Evolutionary conservation across 495 filamentous ascomycete species (phyloP), one percentile per base, ranked within the genome.

Genomic region (Bombardia bombarda): DNA sequence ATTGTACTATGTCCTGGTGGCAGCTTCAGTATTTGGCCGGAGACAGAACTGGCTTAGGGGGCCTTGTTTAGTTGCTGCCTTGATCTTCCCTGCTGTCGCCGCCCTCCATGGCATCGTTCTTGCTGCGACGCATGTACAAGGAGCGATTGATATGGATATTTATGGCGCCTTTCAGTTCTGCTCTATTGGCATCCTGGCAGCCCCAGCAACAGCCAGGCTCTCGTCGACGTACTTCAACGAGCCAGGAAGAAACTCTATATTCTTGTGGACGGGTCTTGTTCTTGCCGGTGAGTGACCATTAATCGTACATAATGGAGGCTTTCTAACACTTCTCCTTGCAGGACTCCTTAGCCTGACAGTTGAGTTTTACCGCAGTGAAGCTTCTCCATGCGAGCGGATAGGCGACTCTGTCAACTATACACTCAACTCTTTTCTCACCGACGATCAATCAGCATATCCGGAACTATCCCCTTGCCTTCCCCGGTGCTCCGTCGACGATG

Each of bases 111-210:
- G 58, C 7, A 72, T 82, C 48, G 73, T 77, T 18, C 66, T 82
- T 5, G 73, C 75, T 1, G 58, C 64, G 3, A 23, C 76, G 19
- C 75, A 80, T 53, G 55, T 68, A 21, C 26, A 38, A 78, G 75
- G 60, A 22, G 77, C 74, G 28, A 65, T 80, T 16, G 78, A 82
- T 49, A 76, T 82, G 77, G 78, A 82, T 51, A 60, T 82, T 4
- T 82, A 75, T 22, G 78, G 78, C 1, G 74, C 77, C 16, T 78
- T 82, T 36, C 77, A 82, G 47, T 53, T 79, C 5, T 82, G 78
- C 46, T 67, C 76, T 3, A 78, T 82, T 36, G 78, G 74, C 24
- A 74, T 79, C 22, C 46, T 82, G 8, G 70, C 77, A 1, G 77
- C 77, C 13, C 78, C 78, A 0, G 61, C 69, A 1, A 77, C 74